Evolutionary conservation across 345 rosid species (phyloP).

Genomic region (Dovyalis caffra): DNA sequence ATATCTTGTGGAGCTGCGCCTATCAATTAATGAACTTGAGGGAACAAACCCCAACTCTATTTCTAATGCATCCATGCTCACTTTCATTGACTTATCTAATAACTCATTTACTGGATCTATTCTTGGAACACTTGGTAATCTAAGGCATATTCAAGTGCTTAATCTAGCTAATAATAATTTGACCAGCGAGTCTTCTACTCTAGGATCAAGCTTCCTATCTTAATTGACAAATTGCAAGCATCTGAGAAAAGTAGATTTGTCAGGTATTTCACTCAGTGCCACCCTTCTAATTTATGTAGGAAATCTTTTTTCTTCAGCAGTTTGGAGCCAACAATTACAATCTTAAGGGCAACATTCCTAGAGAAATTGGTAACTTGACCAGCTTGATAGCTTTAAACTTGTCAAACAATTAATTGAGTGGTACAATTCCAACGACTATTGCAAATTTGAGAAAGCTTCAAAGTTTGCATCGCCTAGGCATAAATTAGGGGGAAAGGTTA

Average conservation of each 20-base stretch:
- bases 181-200: background rate
- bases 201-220: constrained; percentile 6
- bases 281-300: constrained; percentile 1
- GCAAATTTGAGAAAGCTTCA: background rate
- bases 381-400: background rate
- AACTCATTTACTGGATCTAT: constrained; percentile 23
- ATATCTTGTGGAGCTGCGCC: constrained; percentile 2
- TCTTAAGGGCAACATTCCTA: constrained; percentile 6
- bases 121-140: constrained; percentile 13
- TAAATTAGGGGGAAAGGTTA: background rate
- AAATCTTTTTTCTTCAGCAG: constrained; percentile 1
- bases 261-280: background rate
- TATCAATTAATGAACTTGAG: constrained; percentile 1
- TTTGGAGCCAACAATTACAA: background rate
- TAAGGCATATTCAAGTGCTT: background rate
- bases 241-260: background rate
- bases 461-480: background rate
- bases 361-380: constrained; percentile 1
- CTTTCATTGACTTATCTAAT: background rate
- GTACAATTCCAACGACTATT: background rate
- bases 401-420: background rate
- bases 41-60: constrained; percentile 20
- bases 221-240: constrained; percentile 7
- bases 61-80: constrained; percentile 22
- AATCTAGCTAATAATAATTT: background rate